Evolutionary conservation across 2,329 filamentous ascomycete genomes (phyloP).

Genomic region (Ceratocystis lukuohia): DNA sequence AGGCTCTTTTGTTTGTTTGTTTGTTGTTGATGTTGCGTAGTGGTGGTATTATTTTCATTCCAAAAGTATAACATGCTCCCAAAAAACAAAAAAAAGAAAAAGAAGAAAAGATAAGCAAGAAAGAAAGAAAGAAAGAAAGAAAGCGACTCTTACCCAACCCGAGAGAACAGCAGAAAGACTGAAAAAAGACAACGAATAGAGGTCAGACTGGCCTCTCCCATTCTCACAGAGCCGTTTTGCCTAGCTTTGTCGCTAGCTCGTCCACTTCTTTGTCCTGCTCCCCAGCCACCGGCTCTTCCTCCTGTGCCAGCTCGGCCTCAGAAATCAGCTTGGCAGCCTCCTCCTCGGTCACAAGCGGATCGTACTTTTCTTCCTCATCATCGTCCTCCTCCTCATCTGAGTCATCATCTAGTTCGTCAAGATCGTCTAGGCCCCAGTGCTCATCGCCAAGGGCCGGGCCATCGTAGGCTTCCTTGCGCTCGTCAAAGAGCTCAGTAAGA

Average conservation of each 20-base stretch:
- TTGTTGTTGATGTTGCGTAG: neutral
- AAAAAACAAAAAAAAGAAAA: neutral
- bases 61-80: conserved; percentile 3
- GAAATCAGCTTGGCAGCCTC: conserved; percentile 51
- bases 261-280: conserved; percentile 68
- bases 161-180: neutral
- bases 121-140: neutral
- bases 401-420: conserved; percentile 77
- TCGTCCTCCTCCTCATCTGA: conserved; percentile 50
- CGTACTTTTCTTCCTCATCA: conserved; percentile 52
- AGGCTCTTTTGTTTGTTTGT: neutral
- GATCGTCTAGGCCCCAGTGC: conserved; percentile 71
- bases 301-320: conserved; percentile 58
- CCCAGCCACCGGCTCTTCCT: conserved; percentile 59
- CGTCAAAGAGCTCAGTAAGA: conserved; percentile 58
- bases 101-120: neutral
- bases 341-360: conserved; percentile 43
- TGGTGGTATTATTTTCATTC: conserved; percentile 18
- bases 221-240: conserved; percentile 49
- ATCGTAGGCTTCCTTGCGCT: conserved; percentile 60
- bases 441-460: conserved; percentile 59
- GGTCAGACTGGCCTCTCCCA: neutral
- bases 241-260: conserved; percentile 59
- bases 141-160: neutral
- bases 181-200: neutral